Conservation (phyloP, 495 filamentous ascomycete species). For the Rusavskia elegans region DNA sequence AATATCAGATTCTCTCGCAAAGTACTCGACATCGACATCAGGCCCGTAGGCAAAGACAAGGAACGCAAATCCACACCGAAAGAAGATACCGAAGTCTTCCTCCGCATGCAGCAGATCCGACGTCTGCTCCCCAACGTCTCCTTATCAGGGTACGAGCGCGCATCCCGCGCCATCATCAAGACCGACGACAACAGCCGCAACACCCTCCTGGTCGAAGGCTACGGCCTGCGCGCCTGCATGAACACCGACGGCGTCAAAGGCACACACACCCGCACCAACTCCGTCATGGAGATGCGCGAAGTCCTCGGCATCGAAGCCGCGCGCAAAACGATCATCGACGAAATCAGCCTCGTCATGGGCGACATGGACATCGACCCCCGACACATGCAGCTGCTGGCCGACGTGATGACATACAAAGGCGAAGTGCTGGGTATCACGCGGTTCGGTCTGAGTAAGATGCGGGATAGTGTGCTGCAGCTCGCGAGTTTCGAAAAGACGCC, state of each 20-base stretch:
- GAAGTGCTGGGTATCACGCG: conserved; percentile 96
- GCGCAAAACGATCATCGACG: conserved; percentile 61
- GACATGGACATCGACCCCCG: conserved; percentile 94
- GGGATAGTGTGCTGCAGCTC: conserved; percentile 84
- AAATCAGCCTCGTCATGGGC: conserved; percentile 71
- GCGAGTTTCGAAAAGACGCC: conserved; percentile 98
- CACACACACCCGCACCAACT: conserved; percentile 57
- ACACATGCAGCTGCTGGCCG: conserved; percentile 96
- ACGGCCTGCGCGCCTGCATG: conserved; percentile 79
- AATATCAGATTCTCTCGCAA: conserved; percentile 31
- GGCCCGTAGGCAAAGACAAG: conserved; percentile 32
- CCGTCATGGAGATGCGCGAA: conserved; percentile 77
- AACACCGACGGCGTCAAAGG: conserved; percentile 78
- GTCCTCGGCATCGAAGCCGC: conserved; percentile 97
- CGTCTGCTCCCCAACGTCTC: conserved; percentile 63
- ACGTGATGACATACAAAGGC: conserved; percentile 98
- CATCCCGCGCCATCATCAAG: conserved; percentile 77
- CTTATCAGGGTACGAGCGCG: conserved; percentile 75
- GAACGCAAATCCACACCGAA: conserved; percentile 23
- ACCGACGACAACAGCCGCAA: conserved; percentile 45
- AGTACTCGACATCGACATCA: conserved; percentile 33
- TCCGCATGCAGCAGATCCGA: conserved; percentile 70
- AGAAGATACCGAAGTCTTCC: conserved; percentile 49
- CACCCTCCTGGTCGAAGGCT: conserved; percentile 81
- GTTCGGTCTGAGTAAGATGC: conserved; percentile 93